A percentile compares a stretch with the other conserved stretches of the same genome.
phyloP scores from a whole-genome alignment of 768 basidiomycete species.

The Mycena polygramma region DNA sequence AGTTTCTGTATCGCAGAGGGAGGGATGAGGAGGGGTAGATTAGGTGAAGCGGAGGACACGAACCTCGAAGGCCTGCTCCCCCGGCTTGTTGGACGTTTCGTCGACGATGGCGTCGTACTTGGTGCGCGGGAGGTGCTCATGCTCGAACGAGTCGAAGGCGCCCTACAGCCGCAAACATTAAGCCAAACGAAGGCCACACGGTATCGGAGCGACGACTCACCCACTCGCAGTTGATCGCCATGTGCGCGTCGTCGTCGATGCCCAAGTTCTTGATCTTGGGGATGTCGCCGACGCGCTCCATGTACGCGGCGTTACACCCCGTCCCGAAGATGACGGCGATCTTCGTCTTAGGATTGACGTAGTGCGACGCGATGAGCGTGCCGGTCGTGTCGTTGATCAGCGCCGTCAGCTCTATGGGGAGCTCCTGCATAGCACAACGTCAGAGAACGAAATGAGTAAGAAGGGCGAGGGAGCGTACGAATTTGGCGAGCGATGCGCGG shows the following conservation, averaged over 20 bases:
- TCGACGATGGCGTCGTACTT: slow-evolving; percentile 96
- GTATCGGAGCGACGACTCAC: slow-evolving; percentile 54
- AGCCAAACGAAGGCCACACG: background rate
- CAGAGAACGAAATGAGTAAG: slow-evolving; percentile 5
- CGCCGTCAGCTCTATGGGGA: slow-evolving; percentile 88
- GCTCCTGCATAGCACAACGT: slow-evolving; percentile 61
- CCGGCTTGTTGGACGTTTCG: slow-evolving; percentile 95
- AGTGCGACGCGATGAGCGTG: slow-evolving; percentile 96
- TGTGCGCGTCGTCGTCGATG: slow-evolving; percentile 72
- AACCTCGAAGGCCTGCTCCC: slow-evolving; percentile 94
- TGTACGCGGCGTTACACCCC: slow-evolving; percentile 98
- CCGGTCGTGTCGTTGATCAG: slow-evolving; percentile 99
- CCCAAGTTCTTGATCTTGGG: slow-evolving; percentile 87
- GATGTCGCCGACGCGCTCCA: slow-evolving; percentile 90
- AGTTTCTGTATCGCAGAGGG: slow-evolving; percentile 76
- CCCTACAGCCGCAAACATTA: slow-evolving; percentile 65
- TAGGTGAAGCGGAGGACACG: slow-evolving; percentile 23
- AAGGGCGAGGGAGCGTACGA: slow-evolving; percentile 61
- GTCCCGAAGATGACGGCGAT: slow-evolving; percentile 99
- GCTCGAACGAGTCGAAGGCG: slow-evolving; percentile 96
- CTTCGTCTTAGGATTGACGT: slow-evolving; percentile 91
- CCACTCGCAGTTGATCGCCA: slow-evolving; percentile 99
- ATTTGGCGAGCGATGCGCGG: slow-evolving; percentile 80
- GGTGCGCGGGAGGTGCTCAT: slow-evolving; percentile 94
- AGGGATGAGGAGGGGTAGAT: background rate